A percentile compares a stretch with the other conserved stretches of the same genome.
phyloP scores from a whole-genome alignment of 2,329 filamentous ascomycete genomes.

The Zymoseptoria tritici region DNA sequence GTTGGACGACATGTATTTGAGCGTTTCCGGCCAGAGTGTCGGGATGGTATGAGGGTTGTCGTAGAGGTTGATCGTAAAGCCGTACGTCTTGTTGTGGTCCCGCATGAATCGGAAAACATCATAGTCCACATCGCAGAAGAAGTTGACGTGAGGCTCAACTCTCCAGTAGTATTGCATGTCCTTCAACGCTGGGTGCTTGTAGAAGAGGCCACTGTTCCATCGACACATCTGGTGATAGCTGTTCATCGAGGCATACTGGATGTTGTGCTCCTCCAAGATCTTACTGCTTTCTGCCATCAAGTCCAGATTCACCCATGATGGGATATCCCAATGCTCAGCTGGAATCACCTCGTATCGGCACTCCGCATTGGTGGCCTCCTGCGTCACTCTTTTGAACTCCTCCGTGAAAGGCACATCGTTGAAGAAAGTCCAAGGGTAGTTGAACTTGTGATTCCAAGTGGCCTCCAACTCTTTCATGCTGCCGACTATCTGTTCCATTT shows the following conservation, averaged over 20 bases:
- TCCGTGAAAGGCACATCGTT: constrained; percentile 91
- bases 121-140: constrained; percentile 98
- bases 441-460: constrained; percentile 98
- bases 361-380: constrained; percentile 78
- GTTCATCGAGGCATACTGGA: constrained; percentile 81
- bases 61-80: constrained; percentile 96
- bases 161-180: constrained; percentile 93
- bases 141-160: constrained; percentile 96
- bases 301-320: constrained; percentile 84
- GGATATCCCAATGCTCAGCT: constrained; percentile 88
- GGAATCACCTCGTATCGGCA: constrained; percentile 82
- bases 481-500: constrained; percentile 73
- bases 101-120: constrained; percentile 98
- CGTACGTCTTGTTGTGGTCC: constrained; percentile 97
- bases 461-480: constrained; percentile 87
- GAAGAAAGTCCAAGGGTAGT: constrained; percentile 99
- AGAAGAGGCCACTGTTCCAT: constrained; percentile 98
- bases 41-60: constrained; percentile 82
- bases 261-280: constrained; percentile 71
- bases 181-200: constrained; percentile 82
- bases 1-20: constrained; percentile 74
- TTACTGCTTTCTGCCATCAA: constrained; percentile 78
- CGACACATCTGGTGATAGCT: constrained; percentile 99
- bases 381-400: constrained; percentile 81
- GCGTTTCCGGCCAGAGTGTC: constrained; percentile 89